These are phyloP conservation scores for Trichoderma atroviride DNA, from an alignment of 2,329 filamentous ascomycete genomes.

Conservation along the genomic window DNA sequence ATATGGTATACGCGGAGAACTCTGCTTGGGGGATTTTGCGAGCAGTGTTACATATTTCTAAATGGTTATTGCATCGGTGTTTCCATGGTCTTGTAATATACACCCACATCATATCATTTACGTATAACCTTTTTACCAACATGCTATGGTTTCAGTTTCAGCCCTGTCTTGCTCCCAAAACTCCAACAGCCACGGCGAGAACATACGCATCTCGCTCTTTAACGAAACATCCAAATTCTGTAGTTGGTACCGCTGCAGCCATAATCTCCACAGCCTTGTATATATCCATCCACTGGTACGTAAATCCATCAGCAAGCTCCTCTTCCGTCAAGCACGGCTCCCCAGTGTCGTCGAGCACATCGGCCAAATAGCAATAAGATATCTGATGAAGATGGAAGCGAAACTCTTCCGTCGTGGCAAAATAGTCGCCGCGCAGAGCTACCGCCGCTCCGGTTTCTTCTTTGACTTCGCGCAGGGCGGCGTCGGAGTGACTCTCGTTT, in stretches of 20 bases:
- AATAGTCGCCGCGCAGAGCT: not conserved
- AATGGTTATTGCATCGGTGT: too few species aligned
- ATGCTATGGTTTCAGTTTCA: not conserved
- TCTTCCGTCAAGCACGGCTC: constrained; percentile 23
- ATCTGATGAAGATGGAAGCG: constrained; percentile 26
- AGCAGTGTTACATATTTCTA: not conserved
- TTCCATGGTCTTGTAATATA: too few species aligned
- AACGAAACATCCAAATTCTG: not conserved
- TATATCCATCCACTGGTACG: constrained; percentile 17
- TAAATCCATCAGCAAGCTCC: constrained; percentile 25
- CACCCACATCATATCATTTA: not conserved
- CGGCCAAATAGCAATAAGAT: constrained; percentile 27
- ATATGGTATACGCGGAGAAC: not conserved
- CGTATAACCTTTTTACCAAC: not conserved
- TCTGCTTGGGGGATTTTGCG: not conserved
- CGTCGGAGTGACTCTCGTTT: constrained; percentile 11
- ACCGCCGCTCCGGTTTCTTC: constrained; percentile 26
- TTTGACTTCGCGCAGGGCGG: constrained; percentile 22
- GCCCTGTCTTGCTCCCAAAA: not conserved
- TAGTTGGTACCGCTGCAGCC: not conserved
- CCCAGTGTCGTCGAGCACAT: constrained; percentile 24
- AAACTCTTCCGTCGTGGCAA: constrained; percentile 27
- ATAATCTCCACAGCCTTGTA: constrained; percentile 6
- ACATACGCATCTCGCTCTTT: constrained; percentile 7
- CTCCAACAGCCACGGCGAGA: not conserved